Conservation (phyloP, 345 rosid genomes). For the Lepidium sativum region DNA sequence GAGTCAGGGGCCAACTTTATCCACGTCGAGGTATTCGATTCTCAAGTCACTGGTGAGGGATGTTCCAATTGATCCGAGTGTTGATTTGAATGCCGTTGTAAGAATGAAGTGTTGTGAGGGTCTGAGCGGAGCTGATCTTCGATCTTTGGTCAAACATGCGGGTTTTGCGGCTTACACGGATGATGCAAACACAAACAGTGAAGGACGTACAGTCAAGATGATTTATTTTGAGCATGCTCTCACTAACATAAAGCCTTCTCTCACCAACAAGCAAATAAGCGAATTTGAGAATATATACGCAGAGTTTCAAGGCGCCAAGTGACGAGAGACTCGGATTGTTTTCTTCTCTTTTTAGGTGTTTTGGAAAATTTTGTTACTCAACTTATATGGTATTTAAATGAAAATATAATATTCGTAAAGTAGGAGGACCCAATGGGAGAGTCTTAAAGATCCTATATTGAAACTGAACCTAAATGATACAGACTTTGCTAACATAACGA, state of each 20-base stretch:
- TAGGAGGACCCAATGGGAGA: no score
- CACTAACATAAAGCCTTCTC: neutral
- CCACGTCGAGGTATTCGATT: constrained; percentile 62
- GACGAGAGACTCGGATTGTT: no score
- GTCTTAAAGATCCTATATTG: no score
- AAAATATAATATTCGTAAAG: no score
- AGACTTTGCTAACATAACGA: no score
- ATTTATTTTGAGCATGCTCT: neutral
- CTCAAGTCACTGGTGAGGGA: constrained; percentile 42
- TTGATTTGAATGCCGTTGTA: constrained; percentile 46
- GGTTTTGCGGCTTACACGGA: neutral
- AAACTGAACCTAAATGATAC: no score
- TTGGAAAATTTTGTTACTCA: no score
- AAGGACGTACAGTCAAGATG: neutral
- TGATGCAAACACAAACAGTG: neutral
- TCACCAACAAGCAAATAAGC: neutral
- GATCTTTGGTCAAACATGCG: neutral
- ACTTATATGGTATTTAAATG: no score
- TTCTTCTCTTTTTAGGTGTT: no score
- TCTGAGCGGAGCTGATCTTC: neutral
- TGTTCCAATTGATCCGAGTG: constrained; percentile 41
- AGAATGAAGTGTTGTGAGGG: constrained; percentile 40
- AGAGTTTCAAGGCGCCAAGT: no score
- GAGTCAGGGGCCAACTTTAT: constrained; percentile 83
- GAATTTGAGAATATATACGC: no score